Base-by-base conservation (phyloP, 2,329 filamentous ascomycete genomes). In the Scytalidium lignicola region DNA sequence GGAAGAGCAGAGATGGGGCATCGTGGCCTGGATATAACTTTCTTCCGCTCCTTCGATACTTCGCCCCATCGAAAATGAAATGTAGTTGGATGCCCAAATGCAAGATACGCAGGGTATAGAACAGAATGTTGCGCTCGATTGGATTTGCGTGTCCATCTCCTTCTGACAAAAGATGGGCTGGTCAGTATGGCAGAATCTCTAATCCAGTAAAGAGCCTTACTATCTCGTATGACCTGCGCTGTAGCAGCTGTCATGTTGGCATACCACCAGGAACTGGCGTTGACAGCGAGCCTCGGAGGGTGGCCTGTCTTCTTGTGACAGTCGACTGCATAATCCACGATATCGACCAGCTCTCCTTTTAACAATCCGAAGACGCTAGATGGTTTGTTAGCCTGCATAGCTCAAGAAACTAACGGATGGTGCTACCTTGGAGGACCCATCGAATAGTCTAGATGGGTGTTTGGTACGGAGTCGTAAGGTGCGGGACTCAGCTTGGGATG, bases 11-110 rank as follows among this genome's bases (percentile, higher is more conserved):
- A 18, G 43, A 37, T n/a, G 48, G 48, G 6, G 43, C 20, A 32
- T 50, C 48, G 29, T 50, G 44, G 44, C 48, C 48, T n/a, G 43
- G 44, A 43, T 50, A 28, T 43, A 21, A 18, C 21, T 47, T 50
- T 23, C 44, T 43, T 17, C 48, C n/a, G 37, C 41, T 50, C 39
- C 15, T 26, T 42, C 23, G 47, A 20, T 7, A 18, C 19, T 49
- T 43, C 15, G 50, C 46, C 3, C 43, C 46, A 47, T 52, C 50
- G 26, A 52, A 52, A n/a, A 51, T 39, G 20, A 52, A 52, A 23
- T 49, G 47, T 2, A 52, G 46, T 41, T 52, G 46, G 13, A 49
- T 52, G 18, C 50, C 50, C 10, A 52, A 37, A 13, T 46, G 41
- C 21, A 49, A 26, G 2, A 52, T 44, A 5, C 44, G 46, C 20